Base-by-base conservation (phyloP, 345 rosid genomes). In the Murraya paniculata region DNA sequence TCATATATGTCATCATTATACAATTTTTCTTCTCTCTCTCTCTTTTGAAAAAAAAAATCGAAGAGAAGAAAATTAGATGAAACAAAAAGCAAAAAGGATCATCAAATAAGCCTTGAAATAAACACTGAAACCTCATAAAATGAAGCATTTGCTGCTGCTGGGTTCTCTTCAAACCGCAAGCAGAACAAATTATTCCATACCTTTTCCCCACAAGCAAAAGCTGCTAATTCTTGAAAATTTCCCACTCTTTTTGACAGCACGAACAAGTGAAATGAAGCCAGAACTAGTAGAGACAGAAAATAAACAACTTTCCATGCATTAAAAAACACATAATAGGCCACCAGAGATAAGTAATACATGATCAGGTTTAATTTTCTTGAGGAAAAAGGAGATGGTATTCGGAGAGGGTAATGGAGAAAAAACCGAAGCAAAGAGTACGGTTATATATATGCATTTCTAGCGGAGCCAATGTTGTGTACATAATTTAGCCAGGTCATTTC, bases 281-380 rank as follows among this genome's bases (percentile, higher is more conserved):
- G 9, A 2, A 64, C 5, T 3, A 84, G 64, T 0, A 84, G 72
- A 73, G 79, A 84, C 27, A 81, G 16, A 30, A 48, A 35, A 60
- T 73, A 84, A 27, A 73, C 1, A 28, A 81, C 79, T 66, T 79
- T 81, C 0, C 50, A 76, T 1, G 72, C 31, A 50, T 81, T 81
- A 59, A 81, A 73, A 25, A 68, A 81, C n/a, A 84, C 68, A 72
- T 81, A 81, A 77, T 84, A 84, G 5, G 83, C 85, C 5, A 62
- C 77, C 77, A 81, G 21, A 0, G 78, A 39, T 24, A 65, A 48
- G 78, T 79, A 77, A 74, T 73, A 84, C 87, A 84, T 84, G 3
- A 19, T 14, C 22, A 21, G 13, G 4, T 41, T 10, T 3, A 56
- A 56, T n/a, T 24, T 22, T 58, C 61, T 58, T 58, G 27, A 8